Evolutionary conservation across 805 yeast genomes (phyloP).

Genomic region (Yarrowia yakushimensis): DNA sequence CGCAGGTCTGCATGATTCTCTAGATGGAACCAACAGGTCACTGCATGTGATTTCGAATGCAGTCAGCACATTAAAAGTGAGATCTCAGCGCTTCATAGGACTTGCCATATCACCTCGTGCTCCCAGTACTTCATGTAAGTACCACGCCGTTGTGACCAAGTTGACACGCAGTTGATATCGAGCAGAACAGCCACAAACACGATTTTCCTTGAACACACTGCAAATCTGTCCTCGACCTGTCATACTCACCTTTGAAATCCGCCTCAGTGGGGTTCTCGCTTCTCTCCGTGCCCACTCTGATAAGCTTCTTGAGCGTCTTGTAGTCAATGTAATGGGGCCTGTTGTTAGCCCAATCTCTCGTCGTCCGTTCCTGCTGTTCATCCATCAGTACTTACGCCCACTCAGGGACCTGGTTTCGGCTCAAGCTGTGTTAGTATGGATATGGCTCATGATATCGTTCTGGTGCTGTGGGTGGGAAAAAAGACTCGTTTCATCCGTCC

Average conservation of each 20-base stretch:
- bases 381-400: constrained; percentile 52
- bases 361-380: background rate
- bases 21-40: too few species aligned
- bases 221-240: background rate
- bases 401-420: constrained; percentile 88
- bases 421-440: constrained; percentile 39
- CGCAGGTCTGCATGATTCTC: too few species aligned
- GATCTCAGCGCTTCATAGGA: too few species aligned
- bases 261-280: constrained; percentile 42
- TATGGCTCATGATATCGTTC: background rate
- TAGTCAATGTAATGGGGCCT: constrained; percentile 74
- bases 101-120: too few species aligned
- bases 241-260: constrained; percentile 25
- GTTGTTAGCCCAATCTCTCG: constrained; percentile 4
- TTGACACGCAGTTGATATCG: too few species aligned
- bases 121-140: too few species aligned
- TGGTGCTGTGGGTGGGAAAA: background rate
- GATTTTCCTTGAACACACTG: too few species aligned
- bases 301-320: constrained; percentile 74
- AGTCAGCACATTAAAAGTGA: too few species aligned
- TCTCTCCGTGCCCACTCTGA: constrained; percentile 45
- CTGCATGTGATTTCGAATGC: too few species aligned
- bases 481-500: too few species aligned
- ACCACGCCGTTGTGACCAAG: too few species aligned
- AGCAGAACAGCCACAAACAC: background rate